These are phyloP conservation scores for Claviceps pazoutovae DNA, from an alignment of 2,329 filamentous ascomycete species.

Conservation along the genomic window DNA sequence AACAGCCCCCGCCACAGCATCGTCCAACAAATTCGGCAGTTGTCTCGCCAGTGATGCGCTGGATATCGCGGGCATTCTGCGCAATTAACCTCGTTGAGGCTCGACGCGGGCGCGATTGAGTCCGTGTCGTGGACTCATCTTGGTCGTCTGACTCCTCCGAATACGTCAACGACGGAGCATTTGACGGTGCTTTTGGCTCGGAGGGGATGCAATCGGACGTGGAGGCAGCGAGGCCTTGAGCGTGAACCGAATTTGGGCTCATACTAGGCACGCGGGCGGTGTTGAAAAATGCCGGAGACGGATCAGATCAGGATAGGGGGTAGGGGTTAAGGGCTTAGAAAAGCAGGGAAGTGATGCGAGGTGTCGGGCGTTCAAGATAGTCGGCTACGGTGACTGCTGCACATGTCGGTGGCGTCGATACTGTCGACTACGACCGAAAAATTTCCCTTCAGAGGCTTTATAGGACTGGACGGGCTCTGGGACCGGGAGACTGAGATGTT, in stretches of 20 bases:
- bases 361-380: background rate
- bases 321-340: no score
- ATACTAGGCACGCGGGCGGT: conserved; percentile 11
- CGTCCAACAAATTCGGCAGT: conserved; percentile 46
- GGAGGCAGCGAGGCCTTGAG: conserved; percentile 27
- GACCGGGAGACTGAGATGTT: background rate
- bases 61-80: conserved; percentile 47
- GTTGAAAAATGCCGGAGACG: background rate
- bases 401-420: background rate
- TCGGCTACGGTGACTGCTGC: background rate
- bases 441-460: background rate
- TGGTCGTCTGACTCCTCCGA: conserved; percentile 49
- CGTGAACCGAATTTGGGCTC: conserved; percentile 17
- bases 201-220: conserved; percentile 28
- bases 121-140: conserved; percentile 33
- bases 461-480: background rate
- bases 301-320: no score
- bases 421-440: background rate
- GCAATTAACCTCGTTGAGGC: conserved; percentile 57
- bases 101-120: conserved; percentile 38
- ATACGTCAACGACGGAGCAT: conserved; percentile 48
- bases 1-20: conserved; percentile 53
- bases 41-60: conserved; percentile 50
- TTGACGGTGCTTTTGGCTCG: conserved; percentile 32
- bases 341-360: background rate